Conservation (phyloP, 176 grass and related monocot genomes). For the Oryza officinalis region DNA sequence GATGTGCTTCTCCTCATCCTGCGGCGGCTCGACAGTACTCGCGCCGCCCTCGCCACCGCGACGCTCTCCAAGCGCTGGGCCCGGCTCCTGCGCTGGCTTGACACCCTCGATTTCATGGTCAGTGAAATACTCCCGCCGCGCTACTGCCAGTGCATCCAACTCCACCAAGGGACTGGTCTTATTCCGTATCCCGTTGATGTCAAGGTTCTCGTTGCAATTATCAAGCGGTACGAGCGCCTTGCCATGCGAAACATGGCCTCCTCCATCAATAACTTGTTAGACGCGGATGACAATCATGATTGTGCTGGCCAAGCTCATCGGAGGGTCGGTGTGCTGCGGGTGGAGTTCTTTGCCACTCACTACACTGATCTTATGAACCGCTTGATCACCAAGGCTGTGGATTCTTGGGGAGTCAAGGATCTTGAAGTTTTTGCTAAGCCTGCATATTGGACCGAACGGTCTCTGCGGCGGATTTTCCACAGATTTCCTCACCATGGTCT, state of each 20-base stretch:
- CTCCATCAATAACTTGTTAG: neutral
- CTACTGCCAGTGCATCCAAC: neutral
- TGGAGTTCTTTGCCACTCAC: neutral
- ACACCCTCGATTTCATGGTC: conserved; percentile 3
- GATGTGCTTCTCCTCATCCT: neutral
- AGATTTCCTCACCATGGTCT: conserved; percentile 14
- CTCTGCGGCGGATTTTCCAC: neutral
- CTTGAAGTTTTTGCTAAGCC: conserved; percentile 14
- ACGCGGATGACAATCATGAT: neutral
- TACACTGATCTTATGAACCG: neutral
- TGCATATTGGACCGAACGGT: too few relatives aligned
- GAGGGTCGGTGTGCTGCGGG: neutral
- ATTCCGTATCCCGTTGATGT: too few relatives aligned
- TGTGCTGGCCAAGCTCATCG: neutral
- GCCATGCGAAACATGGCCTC: conserved; percentile 1
- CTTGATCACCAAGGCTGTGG: conserved; percentile 6
- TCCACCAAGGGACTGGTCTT: neutral
- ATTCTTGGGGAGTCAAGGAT: conserved; percentile 14
- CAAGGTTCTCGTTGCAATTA: neutral
- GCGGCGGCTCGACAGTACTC: neutral
- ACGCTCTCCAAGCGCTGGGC: conserved; percentile 31
- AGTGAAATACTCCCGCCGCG: neutral
- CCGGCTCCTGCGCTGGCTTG: neutral
- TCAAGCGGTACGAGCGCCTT: neutral
- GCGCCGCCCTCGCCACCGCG: neutral